Evolutionary conservation across 164 flowering plant species (phyloP).

Genomic region (Liriodendron chinense): DNA sequence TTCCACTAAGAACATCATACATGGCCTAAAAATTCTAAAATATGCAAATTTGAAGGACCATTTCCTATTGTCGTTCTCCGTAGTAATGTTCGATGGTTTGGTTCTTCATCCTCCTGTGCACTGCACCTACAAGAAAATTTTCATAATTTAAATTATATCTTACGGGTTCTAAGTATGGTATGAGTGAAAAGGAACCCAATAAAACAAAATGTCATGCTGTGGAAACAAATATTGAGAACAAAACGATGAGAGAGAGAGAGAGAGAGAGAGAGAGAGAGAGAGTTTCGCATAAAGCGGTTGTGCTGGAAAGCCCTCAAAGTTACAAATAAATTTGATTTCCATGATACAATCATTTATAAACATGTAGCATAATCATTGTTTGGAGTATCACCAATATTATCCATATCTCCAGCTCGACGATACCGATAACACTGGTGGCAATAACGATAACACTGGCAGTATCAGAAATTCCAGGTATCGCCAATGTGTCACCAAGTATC

Average conservation of each 20-base stretch:
- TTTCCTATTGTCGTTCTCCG: slow-evolving; percentile 97
- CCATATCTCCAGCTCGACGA: too few relatives aligned
- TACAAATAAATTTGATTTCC: neutral
- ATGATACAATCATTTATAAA: neutral
- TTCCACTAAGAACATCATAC: neutral
- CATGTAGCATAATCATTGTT: too few relatives aligned
- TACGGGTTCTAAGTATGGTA: neutral
- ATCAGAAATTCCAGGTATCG: too few relatives aligned
- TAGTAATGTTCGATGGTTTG: slow-evolving; percentile 43
- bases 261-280: neutral
- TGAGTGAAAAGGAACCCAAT: neutral
- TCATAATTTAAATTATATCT: neutral
- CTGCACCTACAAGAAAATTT: slow-evolving; percentile 52
- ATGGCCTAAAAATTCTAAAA: slow-evolving; percentile 7
- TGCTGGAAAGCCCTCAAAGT: neutral
- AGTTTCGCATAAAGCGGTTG: neutral
- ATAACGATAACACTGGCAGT: too few relatives aligned
- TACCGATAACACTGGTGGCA: too few relatives aligned
- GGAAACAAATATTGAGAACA: too few relatives aligned
- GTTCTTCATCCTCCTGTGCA: slow-evolving; percentile 93
- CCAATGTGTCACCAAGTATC: too few relatives aligned
- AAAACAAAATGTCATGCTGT: neutral
- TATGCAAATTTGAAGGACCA: slow-evolving; percentile 42
- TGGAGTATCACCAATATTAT: too few relatives aligned
- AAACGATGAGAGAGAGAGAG: too few relatives aligned